Conservation (phyloP, 371 early-diverging fungal genomes). For the Blakeslea trispora region DNA sequence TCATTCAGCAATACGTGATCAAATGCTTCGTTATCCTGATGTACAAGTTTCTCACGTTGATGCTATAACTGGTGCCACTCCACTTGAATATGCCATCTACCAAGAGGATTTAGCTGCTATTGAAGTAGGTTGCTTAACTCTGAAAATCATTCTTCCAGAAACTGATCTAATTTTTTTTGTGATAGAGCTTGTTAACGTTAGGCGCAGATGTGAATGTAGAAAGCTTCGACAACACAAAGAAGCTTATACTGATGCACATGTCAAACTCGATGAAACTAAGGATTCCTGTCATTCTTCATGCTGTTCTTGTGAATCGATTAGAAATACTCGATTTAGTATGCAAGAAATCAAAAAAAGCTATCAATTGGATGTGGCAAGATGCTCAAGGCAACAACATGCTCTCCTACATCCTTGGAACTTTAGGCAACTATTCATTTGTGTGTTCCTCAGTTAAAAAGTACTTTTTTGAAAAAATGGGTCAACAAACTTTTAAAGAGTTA, state of each 20-base stretch:
- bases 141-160: neutral
- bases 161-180: neutral
- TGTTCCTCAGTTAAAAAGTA: slow-evolving; percentile 39
- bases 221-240: slow-evolving; percentile 21
- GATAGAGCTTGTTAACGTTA: slow-evolving; percentile 38
- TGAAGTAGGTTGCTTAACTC: slow-evolving; percentile 24
- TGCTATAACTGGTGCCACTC: slow-evolving; percentile 44
- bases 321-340: slow-evolving; percentile 19
- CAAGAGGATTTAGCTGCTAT: slow-evolving; percentile 31
- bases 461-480: slow-evolving; percentile 1
- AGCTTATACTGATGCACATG: neutral
- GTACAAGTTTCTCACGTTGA: slow-evolving; percentile 44
- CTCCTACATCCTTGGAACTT: slow-evolving; percentile 31
- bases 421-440: slow-evolving; percentile 34
- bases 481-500: neutral
- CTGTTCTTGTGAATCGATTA: slow-evolving; percentile 37
- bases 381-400: slow-evolving; percentile 36
- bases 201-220: slow-evolving; percentile 45
- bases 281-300: slow-evolving; percentile 47
- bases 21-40: slow-evolving; percentile 16
- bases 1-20: slow-evolving; percentile 13
- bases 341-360: slow-evolving; percentile 11
- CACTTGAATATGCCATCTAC: slow-evolving; percentile 54
- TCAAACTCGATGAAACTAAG: slow-evolving; percentile 12
- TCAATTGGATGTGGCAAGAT: slow-evolving; percentile 43